Base-by-base conservation (phyloP, 2,329 filamentous ascomycete genomes). In the Hypoxylon sp. region DNA sequence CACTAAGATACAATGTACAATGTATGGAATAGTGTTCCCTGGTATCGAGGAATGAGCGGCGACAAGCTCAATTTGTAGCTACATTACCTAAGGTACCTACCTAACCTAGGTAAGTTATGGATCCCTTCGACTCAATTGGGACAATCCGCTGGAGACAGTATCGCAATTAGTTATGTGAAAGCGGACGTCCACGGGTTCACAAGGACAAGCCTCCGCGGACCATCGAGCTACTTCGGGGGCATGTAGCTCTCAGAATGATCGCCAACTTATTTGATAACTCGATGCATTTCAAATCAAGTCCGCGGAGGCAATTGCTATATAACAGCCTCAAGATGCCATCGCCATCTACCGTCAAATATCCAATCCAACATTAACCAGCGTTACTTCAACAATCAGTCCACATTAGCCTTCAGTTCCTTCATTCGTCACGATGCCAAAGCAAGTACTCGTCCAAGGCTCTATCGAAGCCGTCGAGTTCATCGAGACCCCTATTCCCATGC, bases 361-460 rank as follows among this genome's bases (percentile, higher is more conserved):
- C 22, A 24, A 13, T 15, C 17, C 20, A 6, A 44, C 19, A 24
- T 10, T 20, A 44, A 44, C 41, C 19, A 44, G 19, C 20, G 24
- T 4, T 22, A 24, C 20, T 11, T 24, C 43, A 22, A 13, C 19
- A 13, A 60, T 19, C 19, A 22, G 6, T 13, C n/a, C 19, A 26
- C 34, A 24, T 43, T 30, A 20, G 43, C 44, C 41, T 46, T n/a
- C n/a, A n/a, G n/a, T n/a, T n/a, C n/a, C n/a, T n/a, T n/a, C n/a
- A n/a, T n/a, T n/a, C 17, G 17, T 54, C 50, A 66, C 39, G 24
- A 71, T 71, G 68, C 59, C 67, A 0, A 78, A 78, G 62, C 75
- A 79, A 73, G 76, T 75, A 2, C 70, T 78, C 28, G 69, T 79
- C 8, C 61, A 70, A 13, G 64, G 66, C 59, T 75, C 74, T n/a